Base-by-base conservation (phyloP, 805 yeast species). In the Lipomyces yamadae region DNA sequence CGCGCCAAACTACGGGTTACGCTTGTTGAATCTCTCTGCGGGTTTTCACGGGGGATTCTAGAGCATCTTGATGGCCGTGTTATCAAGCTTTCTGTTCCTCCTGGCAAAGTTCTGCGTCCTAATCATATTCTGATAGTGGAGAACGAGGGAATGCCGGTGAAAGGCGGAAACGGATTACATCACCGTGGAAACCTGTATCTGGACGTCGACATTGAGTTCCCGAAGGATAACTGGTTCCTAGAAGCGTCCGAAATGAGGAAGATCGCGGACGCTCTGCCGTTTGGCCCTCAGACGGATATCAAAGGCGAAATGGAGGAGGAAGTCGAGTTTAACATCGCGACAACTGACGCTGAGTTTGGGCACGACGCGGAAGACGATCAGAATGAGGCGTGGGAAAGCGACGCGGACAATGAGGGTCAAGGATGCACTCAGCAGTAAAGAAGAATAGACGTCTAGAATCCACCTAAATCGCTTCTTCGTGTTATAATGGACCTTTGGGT, bases 101-200 rank as follows among this genome's bases (percentile, higher is more conserved):
- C 83, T 3, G 98, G 98, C 1, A 89, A 88, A 76, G 97, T 94
- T 4, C 74, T 92, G 5, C 83, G 88, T 73, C 97, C 97, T 0
- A 88, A 89, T 7, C 91, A 91, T 69, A 83, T 79, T 64, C 76
- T 93, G 42, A 82, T 86, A 66, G 79, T 93, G 11, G 77, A 82
- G 52, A 84, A 84, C 54, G 97, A 92, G 76, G 98, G 98, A 4
- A 91, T 94, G 96, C 97, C 97, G 0, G 73, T 84, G 4, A 78
- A 79, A 65, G 56, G 58, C 15, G 70, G 72, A 48, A 37, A 66
- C n/a, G 65, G 78, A n/a, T 65, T 56, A 59, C 82, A 70, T 50
- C 73, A 72, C 61, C 79, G 79, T 56, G 97, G 97, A 33, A 90
- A 90, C 76, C 78, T 92, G 70, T 92, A 86, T 73, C 81, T 92